Evolutionary conservation across 1,284 basidiomycete genomes (phyloP).

Genomic region (Austroboletus niveus): DNA sequence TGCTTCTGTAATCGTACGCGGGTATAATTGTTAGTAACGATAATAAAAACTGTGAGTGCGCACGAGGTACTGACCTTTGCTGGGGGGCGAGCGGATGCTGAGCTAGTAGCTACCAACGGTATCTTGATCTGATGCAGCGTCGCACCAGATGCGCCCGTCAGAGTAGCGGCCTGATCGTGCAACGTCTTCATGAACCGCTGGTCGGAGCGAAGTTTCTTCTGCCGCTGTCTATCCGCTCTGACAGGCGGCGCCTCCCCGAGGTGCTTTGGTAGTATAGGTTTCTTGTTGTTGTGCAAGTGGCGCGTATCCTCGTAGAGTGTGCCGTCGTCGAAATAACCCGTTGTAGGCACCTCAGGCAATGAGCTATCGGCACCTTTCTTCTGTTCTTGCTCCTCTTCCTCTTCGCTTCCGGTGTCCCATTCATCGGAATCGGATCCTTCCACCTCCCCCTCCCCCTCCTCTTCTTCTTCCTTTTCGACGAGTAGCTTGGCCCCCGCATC

Average conservation of each 20-base stretch:
- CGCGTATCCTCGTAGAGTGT: conserved; percentile 48
- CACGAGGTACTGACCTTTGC: conserved; percentile 13
- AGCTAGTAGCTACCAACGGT: conserved; percentile 30
- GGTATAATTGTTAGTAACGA: too few relatives aligned
- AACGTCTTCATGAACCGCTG: conserved; percentile 57
- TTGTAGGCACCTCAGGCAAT: neutral
- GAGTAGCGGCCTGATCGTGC: conserved; percentile 57
- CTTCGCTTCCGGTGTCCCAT: conserved; percentile 25
- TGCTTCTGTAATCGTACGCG: conserved; percentile 11
- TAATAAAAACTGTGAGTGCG: neutral
- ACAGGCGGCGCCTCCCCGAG: conserved; percentile 42
- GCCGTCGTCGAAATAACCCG: conserved; percentile 39
- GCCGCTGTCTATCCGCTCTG: conserved; percentile 36
- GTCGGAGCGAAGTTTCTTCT: conserved; percentile 39
- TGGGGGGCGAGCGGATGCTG: conserved; percentile 6
- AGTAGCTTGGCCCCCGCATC: conserved; percentile 18
- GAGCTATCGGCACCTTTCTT: neutral
- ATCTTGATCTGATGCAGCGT: conserved; percentile 54
- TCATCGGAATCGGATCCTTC: neutral
- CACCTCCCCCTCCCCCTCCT: neutral
- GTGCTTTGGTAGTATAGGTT: conserved; percentile 51
- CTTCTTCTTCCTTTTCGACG: neutral
- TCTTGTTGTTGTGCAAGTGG: conserved; percentile 58
- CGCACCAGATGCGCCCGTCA: conserved; percentile 60
- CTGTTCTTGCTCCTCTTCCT: conserved; percentile 1